Conservation (phyloP, 2,329 filamentous ascomycete genomes). For the Dactylonectria macrodidyma region DNA sequence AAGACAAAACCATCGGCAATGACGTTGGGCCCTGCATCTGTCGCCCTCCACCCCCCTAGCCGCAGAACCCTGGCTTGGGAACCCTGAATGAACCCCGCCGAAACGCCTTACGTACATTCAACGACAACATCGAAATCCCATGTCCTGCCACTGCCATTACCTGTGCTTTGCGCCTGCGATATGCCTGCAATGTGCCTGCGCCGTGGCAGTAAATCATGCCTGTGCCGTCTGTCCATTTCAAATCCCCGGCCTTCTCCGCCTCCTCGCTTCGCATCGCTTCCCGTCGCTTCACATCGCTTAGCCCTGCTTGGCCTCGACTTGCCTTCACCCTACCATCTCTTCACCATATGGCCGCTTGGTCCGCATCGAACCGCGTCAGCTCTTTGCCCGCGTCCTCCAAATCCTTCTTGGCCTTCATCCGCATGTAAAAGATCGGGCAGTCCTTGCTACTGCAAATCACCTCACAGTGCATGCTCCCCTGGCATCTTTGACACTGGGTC, state of each 20-base stretch:
- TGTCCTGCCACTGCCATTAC: slow-evolving; percentile 26
- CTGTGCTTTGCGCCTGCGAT: slow-evolving; percentile 35
- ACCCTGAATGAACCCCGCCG: slow-evolving; percentile 28
- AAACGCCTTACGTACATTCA: slow-evolving; percentile 48
- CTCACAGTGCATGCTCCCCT: slow-evolving; percentile 98
- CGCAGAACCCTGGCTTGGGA: slow-evolving; percentile 24
- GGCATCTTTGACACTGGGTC: slow-evolving; percentile 98
- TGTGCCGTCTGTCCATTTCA: neutral
- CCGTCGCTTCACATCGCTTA: slow-evolving; percentile 30
- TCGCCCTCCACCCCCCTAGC: slow-evolving; percentile 23
- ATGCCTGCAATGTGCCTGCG: slow-evolving; percentile 8
- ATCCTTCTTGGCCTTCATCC: slow-evolving; percentile 99
- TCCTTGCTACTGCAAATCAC: slow-evolving; percentile 97
- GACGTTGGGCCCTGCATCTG: slow-evolving; percentile 34
- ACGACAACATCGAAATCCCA: slow-evolving; percentile 37
- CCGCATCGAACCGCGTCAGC: slow-evolving; percentile 88
- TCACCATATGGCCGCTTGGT: slow-evolving; percentile 78
- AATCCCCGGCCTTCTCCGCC: slow-evolving; percentile 22
- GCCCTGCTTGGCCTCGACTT: slow-evolving; percentile 11
- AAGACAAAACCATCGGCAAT: slow-evolving; percentile 34
- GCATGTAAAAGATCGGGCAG: slow-evolving; percentile 99
- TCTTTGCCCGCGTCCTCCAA: slow-evolving; percentile 96
- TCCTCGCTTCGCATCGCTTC: slow-evolving; percentile 13
- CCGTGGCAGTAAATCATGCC: slow-evolving; percentile 1
- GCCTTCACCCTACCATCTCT: slow-evolving; percentile 15